These are phyloP conservation scores for Hordeum marinum DNA, from an alignment of 176 grass and related monocot species.

Conservation along the genomic window DNA sequence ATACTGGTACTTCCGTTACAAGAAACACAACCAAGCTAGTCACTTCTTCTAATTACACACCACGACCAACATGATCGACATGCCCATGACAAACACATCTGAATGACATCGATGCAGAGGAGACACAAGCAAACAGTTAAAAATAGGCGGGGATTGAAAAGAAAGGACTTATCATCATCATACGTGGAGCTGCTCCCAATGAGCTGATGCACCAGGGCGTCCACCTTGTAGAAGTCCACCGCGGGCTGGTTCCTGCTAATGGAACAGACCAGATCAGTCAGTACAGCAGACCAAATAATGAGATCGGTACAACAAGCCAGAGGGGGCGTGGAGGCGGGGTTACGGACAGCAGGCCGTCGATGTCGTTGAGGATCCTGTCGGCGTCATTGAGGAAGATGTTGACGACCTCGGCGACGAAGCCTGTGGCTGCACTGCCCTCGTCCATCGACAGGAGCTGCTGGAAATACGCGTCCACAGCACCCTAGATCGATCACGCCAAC, in stretches of 20 bases:
- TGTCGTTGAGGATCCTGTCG: constrained; percentile 49
- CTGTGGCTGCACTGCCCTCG: constrained; percentile 42
- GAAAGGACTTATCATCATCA: too few species aligned
- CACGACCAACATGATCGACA: not conserved
- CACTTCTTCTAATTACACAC: not conserved
- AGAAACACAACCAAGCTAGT: not conserved
- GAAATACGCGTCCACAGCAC: constrained; percentile 74
- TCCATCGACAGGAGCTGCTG: constrained; percentile 78
- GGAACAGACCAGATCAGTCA: not conserved
- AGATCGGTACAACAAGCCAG: too few species aligned
- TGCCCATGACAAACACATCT: not conserved
- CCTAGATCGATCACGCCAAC: constrained; percentile 31
- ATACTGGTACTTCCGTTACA: not conserved
- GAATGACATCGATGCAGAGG: not conserved
- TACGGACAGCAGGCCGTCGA: constrained; percentile 54
- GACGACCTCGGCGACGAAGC: constrained; percentile 71
- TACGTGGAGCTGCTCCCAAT: constrained; percentile 3
- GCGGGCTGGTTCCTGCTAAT: constrained; percentile 44
- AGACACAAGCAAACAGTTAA: too few species aligned
- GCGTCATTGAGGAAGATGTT: constrained; percentile 70
- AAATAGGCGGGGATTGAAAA: too few species aligned
- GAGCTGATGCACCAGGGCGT: constrained; percentile 77
- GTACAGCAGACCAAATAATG: not conserved
- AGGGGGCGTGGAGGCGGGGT: not conserved
- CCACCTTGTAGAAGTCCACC: constrained; percentile 70